Conservation (phyloP, 2,329 filamentous ascomycete species). For the Colletotrichum eremochloae region DNA sequence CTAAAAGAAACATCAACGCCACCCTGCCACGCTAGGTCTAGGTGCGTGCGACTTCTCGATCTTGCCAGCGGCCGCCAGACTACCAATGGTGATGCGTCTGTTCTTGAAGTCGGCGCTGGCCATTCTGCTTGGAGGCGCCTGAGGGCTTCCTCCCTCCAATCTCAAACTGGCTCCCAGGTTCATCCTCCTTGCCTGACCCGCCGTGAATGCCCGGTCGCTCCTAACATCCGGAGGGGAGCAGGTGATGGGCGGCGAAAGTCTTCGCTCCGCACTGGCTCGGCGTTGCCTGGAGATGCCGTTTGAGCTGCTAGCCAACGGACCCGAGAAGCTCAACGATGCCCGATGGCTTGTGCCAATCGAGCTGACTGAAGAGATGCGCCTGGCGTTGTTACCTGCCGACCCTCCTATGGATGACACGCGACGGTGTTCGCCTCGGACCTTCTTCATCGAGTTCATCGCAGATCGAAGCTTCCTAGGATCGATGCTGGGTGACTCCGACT, state of each 20-base stretch:
- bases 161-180: constrained; percentile 61
- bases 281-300: constrained; percentile 70
- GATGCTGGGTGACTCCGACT: constrained; percentile 64
- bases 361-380: constrained; percentile 60
- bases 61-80: constrained; percentile 37
- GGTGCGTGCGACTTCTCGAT: constrained; percentile 37
- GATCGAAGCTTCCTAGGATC: constrained; percentile 68
- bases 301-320: constrained; percentile 61
- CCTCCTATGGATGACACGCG: constrained; percentile 57
- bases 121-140: constrained; percentile 41
- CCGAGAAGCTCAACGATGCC: constrained; percentile 54
- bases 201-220: constrained; percentile 59
- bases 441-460: constrained; percentile 67
- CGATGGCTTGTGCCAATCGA: constrained; percentile 27
- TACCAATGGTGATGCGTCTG: constrained; percentile 43
- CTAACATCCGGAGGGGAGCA: constrained; percentile 62
- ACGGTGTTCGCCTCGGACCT: constrained; percentile 53
- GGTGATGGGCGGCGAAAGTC: constrained; percentile 65
- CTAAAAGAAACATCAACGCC: constrained; percentile 56
- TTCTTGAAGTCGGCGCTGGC: constrained; percentile 38
- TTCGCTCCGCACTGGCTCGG: constrained; percentile 63
- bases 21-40: constrained; percentile 48
- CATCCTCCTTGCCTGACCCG: constrained; percentile 70
- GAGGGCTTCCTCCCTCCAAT: constrained; percentile 45
- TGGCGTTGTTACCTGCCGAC: constrained; percentile 53